Percentiles rank a stretch among this genome's conserved stretches.
These are phyloP conservation scores for Pelargonium myrrhifolium DNA, from an alignment of 441 rosid species.

Conservation along the genomic window DNA sequence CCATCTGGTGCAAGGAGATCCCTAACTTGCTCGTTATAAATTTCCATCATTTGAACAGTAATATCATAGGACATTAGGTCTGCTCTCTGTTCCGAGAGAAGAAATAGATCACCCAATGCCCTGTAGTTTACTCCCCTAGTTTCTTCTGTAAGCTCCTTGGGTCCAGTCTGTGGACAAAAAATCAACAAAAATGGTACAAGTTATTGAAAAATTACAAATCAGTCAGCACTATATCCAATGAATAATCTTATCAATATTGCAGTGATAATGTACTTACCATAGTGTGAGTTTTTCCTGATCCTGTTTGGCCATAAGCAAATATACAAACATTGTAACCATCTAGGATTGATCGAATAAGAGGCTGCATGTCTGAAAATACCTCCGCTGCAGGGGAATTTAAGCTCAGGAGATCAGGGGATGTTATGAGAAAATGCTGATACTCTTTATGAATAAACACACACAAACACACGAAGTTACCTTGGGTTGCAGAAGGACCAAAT, in stretches of 20 bases:
- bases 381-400: conserved; percentile 44
- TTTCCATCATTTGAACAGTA: conserved; percentile 76
- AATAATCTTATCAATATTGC: conserved; percentile 11
- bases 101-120: conserved; percentile 31
- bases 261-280: conserved; percentile 47
- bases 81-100: conserved; percentile 40
- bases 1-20: conserved; percentile 41
- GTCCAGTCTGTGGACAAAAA: conserved; percentile 56
- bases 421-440: no score
- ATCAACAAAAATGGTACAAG: background rate
- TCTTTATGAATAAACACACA: no score
- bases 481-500: conserved; percentile 55
- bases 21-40: conserved; percentile 76
- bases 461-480: conserved; percentile 26
- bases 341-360: conserved; percentile 44
- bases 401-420: background rate
- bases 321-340: conserved; percentile 97
- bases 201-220: no score
- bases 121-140: conserved; percentile 39
- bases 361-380: conserved; percentile 66
- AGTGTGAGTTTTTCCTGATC: conserved; percentile 96
- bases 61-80: conserved; percentile 42
- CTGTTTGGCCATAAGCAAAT: conserved; percentile 98
- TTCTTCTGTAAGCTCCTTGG: conserved; percentile 65
- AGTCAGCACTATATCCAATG: background rate